Percentiles rank a stretch among this genome's conserved stretches.
phyloP scores from a whole-genome alignment of 31 red algal species.

The Endocladia muricata region DNA sequence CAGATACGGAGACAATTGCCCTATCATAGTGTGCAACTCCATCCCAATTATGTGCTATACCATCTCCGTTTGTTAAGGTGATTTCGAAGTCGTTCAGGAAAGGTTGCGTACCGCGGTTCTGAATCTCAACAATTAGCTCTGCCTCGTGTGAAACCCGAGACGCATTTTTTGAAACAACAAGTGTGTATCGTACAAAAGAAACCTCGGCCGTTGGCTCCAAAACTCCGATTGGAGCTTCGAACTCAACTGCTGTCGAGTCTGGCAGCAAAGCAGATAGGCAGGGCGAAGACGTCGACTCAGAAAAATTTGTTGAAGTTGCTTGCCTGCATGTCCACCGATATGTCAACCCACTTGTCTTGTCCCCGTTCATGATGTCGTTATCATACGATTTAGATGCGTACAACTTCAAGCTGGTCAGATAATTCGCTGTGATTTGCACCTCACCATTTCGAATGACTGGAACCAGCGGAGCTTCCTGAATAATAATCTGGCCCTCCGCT shows the following conservation, averaged over 20 bases:
- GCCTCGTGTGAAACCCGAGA: slow-evolving; percentile 32
- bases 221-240: slow-evolving; percentile 18
- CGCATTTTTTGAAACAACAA: slow-evolving; percentile 39
- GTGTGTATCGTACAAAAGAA: slow-evolving; percentile 34
- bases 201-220: slow-evolving; percentile 28
- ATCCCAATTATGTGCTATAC: slow-evolving; percentile 26
- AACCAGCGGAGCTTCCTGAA: slow-evolving; percentile 35
- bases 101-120: slow-evolving; percentile 22
- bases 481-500: slow-evolving; percentile 35
- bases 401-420: slow-evolving; percentile 32
- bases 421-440: slow-evolving; percentile 38
- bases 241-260: slow-evolving; percentile 7
- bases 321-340: slow-evolving; percentile 49
- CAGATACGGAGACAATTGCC: slow-evolving; percentile 34
- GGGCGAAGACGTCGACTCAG: slow-evolving; percentile 8
- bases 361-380: slow-evolving; percentile 31
- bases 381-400: slow-evolving; percentile 47
- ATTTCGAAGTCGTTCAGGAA: slow-evolving; percentile 33
- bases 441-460: slow-evolving; percentile 61
- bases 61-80: slow-evolving; percentile 33
- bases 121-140: slow-evolving; percentile 30
- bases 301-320: slow-evolving; percentile 24
- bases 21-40: slow-evolving; percentile 50
- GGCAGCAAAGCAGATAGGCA: slow-evolving; percentile 33
- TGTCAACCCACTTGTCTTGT: slow-evolving; percentile 18